Evolutionary conservation across 1,139 yeast genomes (phyloP).

Genomic region (Candida pseudoviswanathii): DNA sequence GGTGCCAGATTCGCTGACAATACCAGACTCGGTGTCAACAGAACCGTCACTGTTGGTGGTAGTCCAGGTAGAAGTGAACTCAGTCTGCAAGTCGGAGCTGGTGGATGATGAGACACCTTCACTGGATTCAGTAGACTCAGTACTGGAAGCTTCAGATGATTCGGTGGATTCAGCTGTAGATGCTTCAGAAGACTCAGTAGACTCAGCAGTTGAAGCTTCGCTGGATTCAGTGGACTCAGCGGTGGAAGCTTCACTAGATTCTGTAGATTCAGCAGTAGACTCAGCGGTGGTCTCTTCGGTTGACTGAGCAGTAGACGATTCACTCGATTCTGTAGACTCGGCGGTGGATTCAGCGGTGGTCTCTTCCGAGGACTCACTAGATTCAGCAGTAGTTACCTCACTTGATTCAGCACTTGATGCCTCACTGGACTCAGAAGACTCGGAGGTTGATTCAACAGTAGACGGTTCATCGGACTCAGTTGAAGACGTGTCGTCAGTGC

Average conservation of each 20-base stretch:
- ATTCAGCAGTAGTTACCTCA: too few relatives aligned
- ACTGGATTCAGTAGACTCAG: too few relatives aligned
- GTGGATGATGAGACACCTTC: neutral
- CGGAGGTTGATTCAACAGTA: conserved; percentile 6
- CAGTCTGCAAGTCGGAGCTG: neutral
- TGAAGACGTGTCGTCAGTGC: neutral
- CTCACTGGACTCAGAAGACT: conserved; percentile 1
- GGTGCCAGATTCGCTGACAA: neutral
- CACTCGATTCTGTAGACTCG: neutral
- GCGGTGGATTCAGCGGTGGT: neutral
- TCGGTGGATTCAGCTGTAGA: neutral
- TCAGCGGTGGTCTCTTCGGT: neutral
- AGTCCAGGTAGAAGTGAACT: neutral
- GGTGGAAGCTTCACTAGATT: too few relatives aligned
- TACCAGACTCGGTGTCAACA: neutral
- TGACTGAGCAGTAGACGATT: too few relatives aligned
- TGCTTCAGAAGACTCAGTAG: too few relatives aligned
- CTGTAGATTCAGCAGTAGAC: neutral
- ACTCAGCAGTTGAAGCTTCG: too few relatives aligned
- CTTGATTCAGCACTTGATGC: neutral
- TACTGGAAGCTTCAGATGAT: neutral
- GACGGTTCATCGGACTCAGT: neutral
- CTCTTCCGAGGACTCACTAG: neutral
- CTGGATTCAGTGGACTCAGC: too few relatives aligned
- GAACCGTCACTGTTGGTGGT: neutral